A percentile compares a stretch with the other conserved stretches of the same genome.
Evolutionary conservation across 2,329 filamentous ascomycete species (phyloP).

Genomic region (Metarhizium album): DNA sequence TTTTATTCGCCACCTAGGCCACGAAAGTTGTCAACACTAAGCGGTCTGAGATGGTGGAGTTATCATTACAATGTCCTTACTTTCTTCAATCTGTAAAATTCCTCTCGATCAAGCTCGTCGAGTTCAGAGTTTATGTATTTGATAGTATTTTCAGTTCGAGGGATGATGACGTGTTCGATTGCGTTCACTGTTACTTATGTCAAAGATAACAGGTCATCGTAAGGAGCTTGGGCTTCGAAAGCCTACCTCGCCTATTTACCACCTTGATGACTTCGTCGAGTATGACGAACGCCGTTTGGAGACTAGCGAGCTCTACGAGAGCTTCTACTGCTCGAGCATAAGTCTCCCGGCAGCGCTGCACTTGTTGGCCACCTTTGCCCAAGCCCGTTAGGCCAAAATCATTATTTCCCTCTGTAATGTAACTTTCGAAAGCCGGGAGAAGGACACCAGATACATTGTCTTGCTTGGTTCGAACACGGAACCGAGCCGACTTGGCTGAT

Average conservation of each 20-base stretch:
- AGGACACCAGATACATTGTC: constrained; percentile 98
- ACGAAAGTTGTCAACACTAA: background rate
- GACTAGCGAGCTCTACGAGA: constrained; percentile 83
- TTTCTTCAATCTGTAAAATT: constrained; percentile 97
- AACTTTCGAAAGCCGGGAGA: constrained; percentile 87
- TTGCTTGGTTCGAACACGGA: constrained; percentile 88
- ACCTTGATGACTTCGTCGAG: constrained; percentile 99
- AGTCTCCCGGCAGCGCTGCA: constrained; percentile 88
- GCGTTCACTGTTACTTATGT: constrained; percentile 59
- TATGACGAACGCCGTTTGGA: constrained; percentile 96
- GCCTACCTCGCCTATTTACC: constrained; percentile 81
- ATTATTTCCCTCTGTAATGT: constrained; percentile 76
- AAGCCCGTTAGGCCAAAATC: constrained; percentile 94
- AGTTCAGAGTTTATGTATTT: constrained; percentile 99
- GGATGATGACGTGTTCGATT: constrained; percentile 95
- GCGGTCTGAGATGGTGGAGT: background rate
- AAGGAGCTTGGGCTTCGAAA: background rate
- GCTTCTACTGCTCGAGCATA: constrained; percentile 95
- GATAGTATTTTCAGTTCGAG: constrained; percentile 98
- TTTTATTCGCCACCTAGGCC: constrained; percentile 61
- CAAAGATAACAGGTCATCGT: constrained; percentile 3
- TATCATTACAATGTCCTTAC: constrained; percentile 10
- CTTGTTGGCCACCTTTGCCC: constrained; percentile 94
- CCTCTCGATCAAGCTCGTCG: constrained; percentile 92
- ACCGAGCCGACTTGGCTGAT: constrained; percentile 83